Evolutionary conservation across 2,329 filamentous ascomycete genomes (phyloP), one percentile per base, ranked within the genome.

Genomic region (Xenoacremonium recifei): DNA sequence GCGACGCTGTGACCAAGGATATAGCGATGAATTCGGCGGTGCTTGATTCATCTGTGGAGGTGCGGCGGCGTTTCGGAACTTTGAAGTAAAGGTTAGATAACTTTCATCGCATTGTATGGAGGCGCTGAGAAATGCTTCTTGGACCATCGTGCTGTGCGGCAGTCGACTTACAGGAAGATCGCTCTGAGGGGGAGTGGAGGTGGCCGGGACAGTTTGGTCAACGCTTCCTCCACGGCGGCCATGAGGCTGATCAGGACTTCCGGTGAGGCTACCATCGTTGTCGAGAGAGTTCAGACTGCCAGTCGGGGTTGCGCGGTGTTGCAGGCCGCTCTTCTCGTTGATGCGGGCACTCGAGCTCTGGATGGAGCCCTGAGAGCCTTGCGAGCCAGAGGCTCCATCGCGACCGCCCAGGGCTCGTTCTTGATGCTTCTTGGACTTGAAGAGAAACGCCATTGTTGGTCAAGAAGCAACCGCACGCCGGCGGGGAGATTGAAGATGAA

Each of bases 1-100:
- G 42, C 88, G 83, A 46, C 89, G 84, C 63, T 95, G 89, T 50
- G 92, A 96, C 93, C 93, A 99, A 1, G 93, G 93, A 61, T 97
- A 99, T 40, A 95, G 80, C 5, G 89, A 89, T 30, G 85, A 75
- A 65, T 91, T 93, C 30, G 82, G 77, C 49, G 81, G 78, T 7
- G 23, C 7, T 9, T 27, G 7, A 51, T 66, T 62, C 25, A 63
- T 45, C 15, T 62, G 62, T 9, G 32, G 32, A 27, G 23, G 23
- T 9, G 7, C 9, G 51, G 71, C 62, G 57, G 70, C 77, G 60
- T 80, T 85, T 52, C 79, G 77, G 53, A 75, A 69, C 75, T 84
- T 62, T 33, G 35, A 39, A 19, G 4, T 30, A 18, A 19, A 18
- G 31, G 39, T 55, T 45, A 57, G 45, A 34, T n/a, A n/a, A n/a